Percentiles rank a stretch among this genome's conserved stretches.
These are phyloP conservation scores for Coniochaeta sp. DNA, from an alignment of 2,329 filamentous ascomycete genomes.

Conservation along the genomic window DNA sequence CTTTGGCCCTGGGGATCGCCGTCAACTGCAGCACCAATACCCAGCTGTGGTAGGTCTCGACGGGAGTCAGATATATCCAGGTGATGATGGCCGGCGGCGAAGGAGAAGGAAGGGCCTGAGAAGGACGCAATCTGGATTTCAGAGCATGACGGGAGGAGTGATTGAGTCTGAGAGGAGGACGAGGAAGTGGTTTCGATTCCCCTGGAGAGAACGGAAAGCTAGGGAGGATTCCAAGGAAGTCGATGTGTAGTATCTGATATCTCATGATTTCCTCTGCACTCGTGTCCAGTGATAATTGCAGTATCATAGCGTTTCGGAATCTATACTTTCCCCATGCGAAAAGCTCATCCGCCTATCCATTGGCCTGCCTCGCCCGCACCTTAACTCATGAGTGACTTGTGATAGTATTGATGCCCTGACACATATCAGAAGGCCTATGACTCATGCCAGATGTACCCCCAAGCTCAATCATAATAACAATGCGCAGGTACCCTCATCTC, in stretches of 20 bases:
- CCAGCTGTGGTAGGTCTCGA: not conserved
- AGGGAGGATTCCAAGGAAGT: not conserved
- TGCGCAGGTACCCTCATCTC: not conserved
- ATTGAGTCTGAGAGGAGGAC: not conserved
- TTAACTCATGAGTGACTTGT: not conserved
- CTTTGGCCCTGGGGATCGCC: constrained; percentile 5
- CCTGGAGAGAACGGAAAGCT: not conserved
- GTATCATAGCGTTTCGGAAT: not conserved
- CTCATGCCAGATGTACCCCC: not conserved
- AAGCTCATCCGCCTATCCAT: too few species aligned
- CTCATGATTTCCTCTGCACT: not conserved
- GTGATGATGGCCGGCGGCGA: not conserved
- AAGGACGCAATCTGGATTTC: not conserved
- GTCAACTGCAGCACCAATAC: constrained; percentile 3
- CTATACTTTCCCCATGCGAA: not conserved
- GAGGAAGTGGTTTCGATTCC: not conserved
- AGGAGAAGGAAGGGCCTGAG: not conserved
- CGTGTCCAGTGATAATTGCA: not conserved
- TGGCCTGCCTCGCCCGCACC: too few species aligned
- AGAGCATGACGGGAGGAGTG: not conserved
- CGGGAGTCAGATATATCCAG: not conserved
- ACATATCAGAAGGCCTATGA: not conserved
- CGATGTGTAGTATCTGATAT: not conserved
- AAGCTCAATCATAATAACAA: not conserved
- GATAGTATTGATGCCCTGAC: not conserved